Evolutionary conservation across 495 filamentous ascomycete genomes (phyloP), one percentile per base, ranked within the genome.

Genomic region (Amphirosellinia nigrospora): DNA sequence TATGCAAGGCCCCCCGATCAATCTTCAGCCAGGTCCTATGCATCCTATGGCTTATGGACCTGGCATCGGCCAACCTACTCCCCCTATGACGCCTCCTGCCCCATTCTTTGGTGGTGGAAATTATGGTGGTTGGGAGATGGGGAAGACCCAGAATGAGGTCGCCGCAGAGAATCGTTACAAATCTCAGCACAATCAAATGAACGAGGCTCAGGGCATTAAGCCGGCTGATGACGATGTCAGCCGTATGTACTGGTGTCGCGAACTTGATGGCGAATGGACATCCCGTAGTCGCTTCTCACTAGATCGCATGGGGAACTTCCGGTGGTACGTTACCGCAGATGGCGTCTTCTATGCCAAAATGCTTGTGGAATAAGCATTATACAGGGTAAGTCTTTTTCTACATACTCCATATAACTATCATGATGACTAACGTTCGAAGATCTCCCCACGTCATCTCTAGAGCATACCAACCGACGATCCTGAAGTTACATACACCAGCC

Each of bases 341-440:
- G 84, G 86, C 43, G 71, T 79, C 36, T 87, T 86, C 73, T 87
- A 86, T 69, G 84, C 85, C 60, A 79, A 85, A 36, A 78, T 82
- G 46, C 64, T 83, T n/a, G 70, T 73, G 32, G 73, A 77, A 39
- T 80, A 69, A 71, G 46, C 2, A 21, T 16, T 30, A 38, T 32
- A 16, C 43, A 50, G 56, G 28, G 68, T 70, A 41, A 64, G 68
- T 58, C 38, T 43, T 2, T 55, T n/a, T 41, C 8, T 3, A 5
- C 21, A 34, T 28, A 45, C 39, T 11, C 7, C 7, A 1, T 8
- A 21, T 60, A n/a, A n/a, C n/a, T n/a, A 9, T 11, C 21, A 55
- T 19, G 9, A 9, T 58, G 56, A 48, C 2, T 48, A 48, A 48
- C 19, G 1, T 23, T 48, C 23, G n/a, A 48, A 48, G 45, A 23